A percentile compares a stretch with the other conserved stretches of the same genome.
Evolutionary conservation across 2,329 filamentous ascomycete species (phyloP).

Genomic region (Microdochium trichocladiopsis): DNA sequence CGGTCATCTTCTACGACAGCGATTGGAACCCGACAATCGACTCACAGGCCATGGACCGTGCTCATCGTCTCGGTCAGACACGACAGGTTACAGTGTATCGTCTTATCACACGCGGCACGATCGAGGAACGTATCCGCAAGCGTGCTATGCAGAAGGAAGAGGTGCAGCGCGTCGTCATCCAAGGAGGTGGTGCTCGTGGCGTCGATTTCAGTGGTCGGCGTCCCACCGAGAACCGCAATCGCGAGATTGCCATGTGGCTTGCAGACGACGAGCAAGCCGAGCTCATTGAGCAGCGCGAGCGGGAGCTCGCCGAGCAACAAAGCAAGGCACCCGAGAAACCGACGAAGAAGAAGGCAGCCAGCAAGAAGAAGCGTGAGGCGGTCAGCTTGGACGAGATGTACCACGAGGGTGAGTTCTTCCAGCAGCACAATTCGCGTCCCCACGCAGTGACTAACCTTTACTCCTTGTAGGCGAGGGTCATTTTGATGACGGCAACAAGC

Average conservation of each 20-base stretch:
- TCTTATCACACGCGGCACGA: conserved; percentile 91
- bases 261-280: conserved; percentile 95
- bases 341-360: conserved; percentile 51
- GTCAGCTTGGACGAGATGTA: conserved; percentile 94
- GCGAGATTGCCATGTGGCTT: conserved; percentile 98
- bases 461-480: conserved; percentile 98
- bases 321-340: conserved; percentile 66
- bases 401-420: conserved; percentile 74
- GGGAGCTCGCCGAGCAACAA: conserved; percentile 54
- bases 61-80: conserved; percentile 94
- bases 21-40: conserved; percentile 99
- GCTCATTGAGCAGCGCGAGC: conserved; percentile 86
- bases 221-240: conserved; percentile 84
- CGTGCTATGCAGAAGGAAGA: conserved; percentile 97
- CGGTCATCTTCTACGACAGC: conserved; percentile 98
- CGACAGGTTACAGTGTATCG: conserved; percentile 95
- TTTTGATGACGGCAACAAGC: conserved; percentile 83
- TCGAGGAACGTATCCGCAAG: conserved; percentile 97
- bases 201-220: conserved; percentile 95
- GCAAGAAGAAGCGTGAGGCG: conserved; percentile 48
- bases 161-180: conserved; percentile 94
- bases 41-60: conserved; percentile 97
- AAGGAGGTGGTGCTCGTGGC: conserved; percentile 75
- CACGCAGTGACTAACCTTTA: too few relatives aligned
- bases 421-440: too few relatives aligned